phyloP scores from a whole-genome alignment of 2,329 filamentous ascomycete genomes.

The Talaromyces atroroseus region DNA sequence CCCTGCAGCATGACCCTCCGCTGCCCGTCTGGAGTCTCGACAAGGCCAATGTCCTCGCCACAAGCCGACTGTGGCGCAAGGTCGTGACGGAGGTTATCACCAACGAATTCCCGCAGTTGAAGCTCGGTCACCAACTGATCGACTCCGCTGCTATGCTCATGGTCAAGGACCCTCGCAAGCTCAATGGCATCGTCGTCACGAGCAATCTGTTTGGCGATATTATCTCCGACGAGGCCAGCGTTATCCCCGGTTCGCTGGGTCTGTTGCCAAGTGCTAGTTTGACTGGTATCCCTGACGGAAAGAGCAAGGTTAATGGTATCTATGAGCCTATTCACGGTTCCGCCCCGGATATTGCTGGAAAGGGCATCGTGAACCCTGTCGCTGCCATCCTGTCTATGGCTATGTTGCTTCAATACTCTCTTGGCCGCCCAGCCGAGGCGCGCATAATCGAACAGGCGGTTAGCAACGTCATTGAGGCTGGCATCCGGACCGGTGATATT shows the following conservation, averaged over 20 bases:
- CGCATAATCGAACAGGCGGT: slow-evolving; percentile 77
- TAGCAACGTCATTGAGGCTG: slow-evolving; percentile 69
- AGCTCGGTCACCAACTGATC: slow-evolving; percentile 83
- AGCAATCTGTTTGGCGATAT: slow-evolving; percentile 96
- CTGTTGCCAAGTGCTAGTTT: slow-evolving; percentile 83
- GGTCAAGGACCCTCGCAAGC: slow-evolving; percentile 81
- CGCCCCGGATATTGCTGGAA: slow-evolving; percentile 86
- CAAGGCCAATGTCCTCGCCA: slow-evolving; percentile 95
- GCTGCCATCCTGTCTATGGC: slow-evolving; percentile 87
- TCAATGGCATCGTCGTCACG: slow-evolving; percentile 89
- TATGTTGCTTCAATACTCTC: slow-evolving; percentile 94
- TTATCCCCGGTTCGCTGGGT: slow-evolving; percentile 86
- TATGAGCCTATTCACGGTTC: slow-evolving; percentile 98
- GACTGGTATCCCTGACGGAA: slow-evolving; percentile 78
- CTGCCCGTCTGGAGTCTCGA: slow-evolving; percentile 80
- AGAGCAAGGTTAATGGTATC: slow-evolving; percentile 81
- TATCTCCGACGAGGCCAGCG: slow-evolving; percentile 88
- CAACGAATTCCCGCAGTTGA: slow-evolving; percentile 81
- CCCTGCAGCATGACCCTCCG: slow-evolving; percentile 68
- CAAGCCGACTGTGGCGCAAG: slow-evolving; percentile 82
- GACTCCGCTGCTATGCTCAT: slow-evolving; percentile 97
- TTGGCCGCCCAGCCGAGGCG: slow-evolving; percentile 72
- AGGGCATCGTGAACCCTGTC: slow-evolving; percentile 87
- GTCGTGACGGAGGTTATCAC: slow-evolving; percentile 78
- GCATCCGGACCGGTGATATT: slow-evolving; percentile 76